phyloP scores from a whole-genome alignment of 1,139 yeast species.

The Geotrichum citri-aurantii region DNA sequence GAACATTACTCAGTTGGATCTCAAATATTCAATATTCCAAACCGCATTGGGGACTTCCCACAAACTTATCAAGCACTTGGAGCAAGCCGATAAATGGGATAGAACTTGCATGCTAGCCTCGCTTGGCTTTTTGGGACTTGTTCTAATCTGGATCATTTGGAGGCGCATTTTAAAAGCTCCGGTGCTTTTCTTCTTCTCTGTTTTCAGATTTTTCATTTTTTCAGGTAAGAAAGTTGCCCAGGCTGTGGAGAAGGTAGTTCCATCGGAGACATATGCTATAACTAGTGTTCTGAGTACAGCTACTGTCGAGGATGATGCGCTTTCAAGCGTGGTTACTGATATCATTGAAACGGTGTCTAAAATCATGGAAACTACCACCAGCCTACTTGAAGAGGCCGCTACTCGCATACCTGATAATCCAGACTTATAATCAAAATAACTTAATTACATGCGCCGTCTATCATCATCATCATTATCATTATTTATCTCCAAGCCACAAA shows the following conservation, averaged over 20 bases:
- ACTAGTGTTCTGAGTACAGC: neutral
- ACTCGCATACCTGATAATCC: conserved; percentile 1
- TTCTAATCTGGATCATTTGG: conserved; percentile 61
- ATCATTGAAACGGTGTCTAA: neutral
- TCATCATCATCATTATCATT: neutral
- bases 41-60: conserved; percentile 50
- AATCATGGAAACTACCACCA: neutral
- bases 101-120: conserved; percentile 54
- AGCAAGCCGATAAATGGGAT: conserved; percentile 62
- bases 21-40: conserved; percentile 50
- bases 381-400: neutral
- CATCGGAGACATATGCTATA: neutral
- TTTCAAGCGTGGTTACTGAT: neutral
- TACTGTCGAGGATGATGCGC: neutral
- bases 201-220: conserved; percentile 5
- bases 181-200: conserved; percentile 41
- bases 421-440: conserved; percentile 2
- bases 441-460: neutral
- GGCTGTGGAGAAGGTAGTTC: conserved; percentile 4
- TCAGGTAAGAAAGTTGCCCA: conserved; percentile 5
- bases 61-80: conserved; percentile 55
- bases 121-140: conserved; percentile 50
- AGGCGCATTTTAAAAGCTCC: conserved; percentile 57
- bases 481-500: conserved; percentile 63
- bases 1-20: conserved; percentile 46